phyloP scores from a whole-genome alignment of 1,284 basidiomycete species.

The Tranzscheliella williamsii region DNA sequence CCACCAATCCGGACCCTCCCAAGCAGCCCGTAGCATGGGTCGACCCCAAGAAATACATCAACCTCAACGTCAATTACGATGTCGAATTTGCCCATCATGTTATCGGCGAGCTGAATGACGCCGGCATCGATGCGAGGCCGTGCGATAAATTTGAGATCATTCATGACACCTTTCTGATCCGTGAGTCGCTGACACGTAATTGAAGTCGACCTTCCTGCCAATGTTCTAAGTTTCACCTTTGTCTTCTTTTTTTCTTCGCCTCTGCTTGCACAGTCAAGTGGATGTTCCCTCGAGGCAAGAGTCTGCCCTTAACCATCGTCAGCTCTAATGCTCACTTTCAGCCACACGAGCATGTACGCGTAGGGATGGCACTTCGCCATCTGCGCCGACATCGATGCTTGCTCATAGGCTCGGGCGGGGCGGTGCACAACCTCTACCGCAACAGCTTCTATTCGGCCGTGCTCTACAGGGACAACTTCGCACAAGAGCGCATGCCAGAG shows the following conservation, averaged over 20 bases:
- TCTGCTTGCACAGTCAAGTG: no score
- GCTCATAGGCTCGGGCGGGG: slow-evolving; percentile 48
- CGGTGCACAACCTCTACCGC: slow-evolving; percentile 54
- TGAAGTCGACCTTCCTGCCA: no score
- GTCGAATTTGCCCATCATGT: slow-evolving; percentile 29
- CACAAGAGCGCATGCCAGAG: slow-evolving; percentile 41
- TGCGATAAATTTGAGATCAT: slow-evolving; percentile 46
- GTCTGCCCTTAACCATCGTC: slow-evolving; percentile 34
- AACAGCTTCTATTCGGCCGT: slow-evolving; percentile 42
- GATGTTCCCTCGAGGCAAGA: slow-evolving; percentile 52
- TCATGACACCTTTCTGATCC: slow-evolving; percentile 50
- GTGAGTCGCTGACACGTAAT: no score
- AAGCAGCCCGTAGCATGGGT: slow-evolving; percentile 53
- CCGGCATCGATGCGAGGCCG: slow-evolving; percentile 39
- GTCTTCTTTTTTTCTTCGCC: no score
- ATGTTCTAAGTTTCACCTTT: no score
- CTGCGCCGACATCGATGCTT: no score
- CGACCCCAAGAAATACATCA: slow-evolving; percentile 24
- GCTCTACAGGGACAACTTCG: slow-evolving; percentile 42
- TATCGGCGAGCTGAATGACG: slow-evolving; percentile 8
- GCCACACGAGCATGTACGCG: no score
- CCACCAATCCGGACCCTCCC: slow-evolving; percentile 31
- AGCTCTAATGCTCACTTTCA: no score
- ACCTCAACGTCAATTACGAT: slow-evolving; percentile 39
- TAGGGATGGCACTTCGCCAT: no score